Base-by-base conservation (phyloP, 2,329 filamentous ascomycete genomes). In the Penicillium digitatum region DNA sequence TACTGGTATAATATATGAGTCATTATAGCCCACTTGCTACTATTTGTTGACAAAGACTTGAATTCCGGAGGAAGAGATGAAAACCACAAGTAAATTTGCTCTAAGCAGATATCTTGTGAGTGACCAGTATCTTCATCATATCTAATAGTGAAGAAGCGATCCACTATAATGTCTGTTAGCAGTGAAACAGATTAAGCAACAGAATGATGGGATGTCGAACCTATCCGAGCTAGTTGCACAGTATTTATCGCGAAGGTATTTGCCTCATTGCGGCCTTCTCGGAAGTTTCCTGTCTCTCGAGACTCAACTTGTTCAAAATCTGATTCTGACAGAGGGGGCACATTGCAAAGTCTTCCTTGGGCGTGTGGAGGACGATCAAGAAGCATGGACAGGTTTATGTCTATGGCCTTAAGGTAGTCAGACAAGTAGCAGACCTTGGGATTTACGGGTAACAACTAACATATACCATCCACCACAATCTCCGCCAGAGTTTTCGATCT, bases 321-420 rank as follows among this genome's bases (percentile, higher is more conserved):
- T 51, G 47, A 39, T 40, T 58, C 58, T 39, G 40, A 48, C 12
- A 66, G 52, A 42, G 48, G 40, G 10, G 48, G 32, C 5, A 66
- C 60, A 49, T 63, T 60, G 48, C 60, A 65, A 38, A 64, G 62
- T 27, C 58, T 58, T 39, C 59, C 62, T 31, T 62, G 62, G 22
- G 65, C 58, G 18, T 60, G 64, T 5, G 61, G 61, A 12, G 62
- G 62, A n/a, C 62, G 62, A 42, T 64, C 62, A 2, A 66, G 52
- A n/a, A 59, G 39, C 48, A 63, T 47, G n/a, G 64, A 62, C 18
- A 59, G 29, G 16, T 63, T 57, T 24, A 64, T 58, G 45, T 60
- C 52, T 61, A 62, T 42, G 5, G 55, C 35, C 57, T 60, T 4
- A 5, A 20, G 7, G 31, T 34, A 38, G 27, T 55, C 18, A 55